Evolutionary conservation across 2,329 filamentous ascomycete genomes (phyloP).

Genomic region (Cercospora zeae-maydis): DNA sequence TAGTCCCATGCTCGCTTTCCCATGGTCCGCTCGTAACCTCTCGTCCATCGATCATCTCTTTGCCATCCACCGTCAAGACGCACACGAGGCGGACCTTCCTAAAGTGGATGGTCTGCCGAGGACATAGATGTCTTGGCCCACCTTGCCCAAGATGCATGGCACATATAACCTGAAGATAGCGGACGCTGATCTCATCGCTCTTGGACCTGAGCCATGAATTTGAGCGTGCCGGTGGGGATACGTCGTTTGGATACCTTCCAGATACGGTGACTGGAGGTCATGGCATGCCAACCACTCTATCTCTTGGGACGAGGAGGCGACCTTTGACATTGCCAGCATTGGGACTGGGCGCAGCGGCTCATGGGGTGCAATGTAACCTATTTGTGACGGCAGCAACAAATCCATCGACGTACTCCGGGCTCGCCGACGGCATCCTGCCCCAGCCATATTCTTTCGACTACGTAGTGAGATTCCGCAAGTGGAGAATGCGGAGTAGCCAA

Average conservation of each 20-base stretch:
- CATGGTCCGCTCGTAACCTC: neutral
- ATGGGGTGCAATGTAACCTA: neutral
- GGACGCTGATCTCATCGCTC: neutral
- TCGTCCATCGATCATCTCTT: neutral
- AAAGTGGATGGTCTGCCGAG: constrained; percentile 2
- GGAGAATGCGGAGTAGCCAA: neutral
- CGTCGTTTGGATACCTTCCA: constrained; percentile 1
- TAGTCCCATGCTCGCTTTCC: neutral
- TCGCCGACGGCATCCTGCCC: neutral
- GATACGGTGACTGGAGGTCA: neutral
- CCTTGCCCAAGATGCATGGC: neutral
- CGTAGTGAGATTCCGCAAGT: neutral
- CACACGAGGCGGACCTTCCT: neutral
- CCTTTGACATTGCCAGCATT: neutral
- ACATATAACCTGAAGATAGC: neutral
- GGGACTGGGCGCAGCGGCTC: neutral
- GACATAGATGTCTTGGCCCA: neutral
- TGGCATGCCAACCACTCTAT: constrained; percentile 3
- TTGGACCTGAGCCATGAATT: neutral
- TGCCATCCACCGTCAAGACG: neutral
- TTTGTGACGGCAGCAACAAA: neutral
- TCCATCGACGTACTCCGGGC: neutral
- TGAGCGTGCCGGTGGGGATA: neutral
- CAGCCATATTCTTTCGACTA: neutral
- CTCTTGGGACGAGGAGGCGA: neutral